Percentiles rank a stretch among this genome's conserved stretches.
Evolutionary conservation across 306 rosid genomes (phyloP).

Genomic region (Fragaria nilgerrensis): DNA sequence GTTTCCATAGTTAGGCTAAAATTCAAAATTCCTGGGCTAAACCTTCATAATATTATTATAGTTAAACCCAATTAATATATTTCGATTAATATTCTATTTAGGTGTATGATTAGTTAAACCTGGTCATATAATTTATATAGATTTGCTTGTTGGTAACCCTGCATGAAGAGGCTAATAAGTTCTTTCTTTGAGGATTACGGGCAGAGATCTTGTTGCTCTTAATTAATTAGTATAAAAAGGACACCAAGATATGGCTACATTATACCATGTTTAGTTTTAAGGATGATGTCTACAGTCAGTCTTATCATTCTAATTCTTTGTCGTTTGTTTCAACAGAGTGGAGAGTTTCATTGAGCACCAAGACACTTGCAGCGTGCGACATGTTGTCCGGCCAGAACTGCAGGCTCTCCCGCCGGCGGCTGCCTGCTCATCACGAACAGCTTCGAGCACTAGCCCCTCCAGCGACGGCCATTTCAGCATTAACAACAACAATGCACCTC

Average conservation of each 20-base stretch:
- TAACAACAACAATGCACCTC: background rate
- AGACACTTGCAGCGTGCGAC: conserved; percentile 69
- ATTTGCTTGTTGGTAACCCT: conserved; percentile 28
- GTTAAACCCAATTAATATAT: conserved; percentile 25
- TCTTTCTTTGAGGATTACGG: background rate
- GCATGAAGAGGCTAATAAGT: background rate
- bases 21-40: background rate
- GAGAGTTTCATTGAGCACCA: conserved; percentile 99
- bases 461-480: conserved; percentile 58
- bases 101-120: conserved; percentile 3
- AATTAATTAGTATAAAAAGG: background rate
- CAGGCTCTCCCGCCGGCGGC: conserved; percentile 43
- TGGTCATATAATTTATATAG: conserved; percentile 13
- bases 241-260: conserved; percentile 11
- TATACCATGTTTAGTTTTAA: background rate
- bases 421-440: conserved; percentile 69
- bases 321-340: conserved; percentile 47
- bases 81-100: conserved; percentile 11
- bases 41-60: background rate
- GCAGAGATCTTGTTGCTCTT: background rate
- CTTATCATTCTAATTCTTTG: conserved; percentile 9
- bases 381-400: conserved; percentile 45
- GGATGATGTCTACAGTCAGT: background rate
- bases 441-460: conserved; percentile 80
- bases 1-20: background rate